Percentiles rank a stretch among this genome's conserved stretches.
These are phyloP conservation scores for Kodamaea alishanica DNA, from an alignment of 1,139 yeast species.

Conservation along the genomic window DNA sequence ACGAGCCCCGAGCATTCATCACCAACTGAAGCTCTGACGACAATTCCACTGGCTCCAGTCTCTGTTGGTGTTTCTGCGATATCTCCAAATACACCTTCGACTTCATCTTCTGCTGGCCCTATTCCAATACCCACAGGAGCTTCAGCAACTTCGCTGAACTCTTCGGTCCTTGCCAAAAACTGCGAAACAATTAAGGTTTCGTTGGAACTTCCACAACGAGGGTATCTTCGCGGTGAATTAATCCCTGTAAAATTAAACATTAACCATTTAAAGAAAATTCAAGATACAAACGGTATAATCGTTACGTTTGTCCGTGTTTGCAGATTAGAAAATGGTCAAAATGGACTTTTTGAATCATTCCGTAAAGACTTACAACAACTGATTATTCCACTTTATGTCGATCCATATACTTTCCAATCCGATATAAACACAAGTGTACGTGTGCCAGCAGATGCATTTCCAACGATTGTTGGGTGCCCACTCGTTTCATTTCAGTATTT, in stretches of 20 bases:
- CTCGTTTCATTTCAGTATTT: conserved; percentile 81
- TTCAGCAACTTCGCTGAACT: background rate
- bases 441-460: conserved; percentile 83
- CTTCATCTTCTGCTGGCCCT: conserved; percentile 1
- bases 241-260: conserved; percentile 68
- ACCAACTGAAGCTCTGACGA: background rate
- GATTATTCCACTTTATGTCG: conserved; percentile 74
- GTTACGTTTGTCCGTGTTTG: conserved; percentile 80
- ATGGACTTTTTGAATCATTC: conserved; percentile 66
- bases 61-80: conserved; percentile 1
- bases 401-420: conserved; percentile 57
- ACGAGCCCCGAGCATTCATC: conserved; percentile 4
- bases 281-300: conserved; percentile 73
- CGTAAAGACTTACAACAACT: conserved; percentile 81
- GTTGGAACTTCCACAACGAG: conserved; percentile 61
- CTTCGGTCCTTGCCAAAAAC: conserved; percentile 4
- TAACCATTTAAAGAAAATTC: conserved; percentile 66
- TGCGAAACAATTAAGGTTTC: conserved; percentile 47
- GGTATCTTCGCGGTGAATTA: conserved; percentile 73
- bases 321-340: conserved; percentile 66
- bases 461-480: conserved; percentile 73
- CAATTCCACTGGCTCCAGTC: conserved; percentile 5
- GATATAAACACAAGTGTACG: conserved; percentile 61
- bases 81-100: background rate
- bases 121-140: conserved; percentile 7